phyloP scores from a whole-genome alignment of 225 moss, liverwort and hornwort genomes.

The Physcomitrellopsis africana region DNA sequence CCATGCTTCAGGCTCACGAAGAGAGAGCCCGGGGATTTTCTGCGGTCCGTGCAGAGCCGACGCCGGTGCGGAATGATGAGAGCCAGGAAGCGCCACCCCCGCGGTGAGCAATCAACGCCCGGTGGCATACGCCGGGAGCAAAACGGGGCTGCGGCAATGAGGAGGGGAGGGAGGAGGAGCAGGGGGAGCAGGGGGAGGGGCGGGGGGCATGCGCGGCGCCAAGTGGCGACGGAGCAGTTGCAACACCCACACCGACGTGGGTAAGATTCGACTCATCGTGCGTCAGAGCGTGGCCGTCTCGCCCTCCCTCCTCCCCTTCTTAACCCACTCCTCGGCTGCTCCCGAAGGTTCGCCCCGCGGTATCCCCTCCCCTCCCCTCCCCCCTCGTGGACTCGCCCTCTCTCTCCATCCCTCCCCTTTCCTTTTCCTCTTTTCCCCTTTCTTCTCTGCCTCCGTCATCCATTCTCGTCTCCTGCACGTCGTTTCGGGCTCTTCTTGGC shows the following conservation, averaged over 20 bases:
- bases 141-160: too few species aligned
- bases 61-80: too few species aligned
- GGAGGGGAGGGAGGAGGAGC: too few species aligned
- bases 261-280: not conserved
- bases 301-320: not conserved
- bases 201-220: not conserved
- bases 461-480: not conserved
- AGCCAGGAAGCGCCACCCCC: too few species aligned
- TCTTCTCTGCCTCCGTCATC: not conserved
- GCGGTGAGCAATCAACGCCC: too few species aligned
- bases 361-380: not conserved
- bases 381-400: not conserved
- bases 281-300: too few species aligned
- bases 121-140: too few species aligned
- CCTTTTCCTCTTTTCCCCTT: not conserved
- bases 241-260: constrained; percentile 26
- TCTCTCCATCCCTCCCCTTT: not conserved
- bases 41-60: too few species aligned
- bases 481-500: not conserved
- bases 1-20: too few species aligned
- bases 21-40: too few species aligned
- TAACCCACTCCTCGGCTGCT: not conserved
- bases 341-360: not conserved
- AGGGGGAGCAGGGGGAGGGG: too few species aligned
- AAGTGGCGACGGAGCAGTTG: constrained; percentile 29